Evolutionary conservation across 1,284 basidiomycete genomes (phyloP).

Genomic region (Porogramme epimiltina): DNA sequence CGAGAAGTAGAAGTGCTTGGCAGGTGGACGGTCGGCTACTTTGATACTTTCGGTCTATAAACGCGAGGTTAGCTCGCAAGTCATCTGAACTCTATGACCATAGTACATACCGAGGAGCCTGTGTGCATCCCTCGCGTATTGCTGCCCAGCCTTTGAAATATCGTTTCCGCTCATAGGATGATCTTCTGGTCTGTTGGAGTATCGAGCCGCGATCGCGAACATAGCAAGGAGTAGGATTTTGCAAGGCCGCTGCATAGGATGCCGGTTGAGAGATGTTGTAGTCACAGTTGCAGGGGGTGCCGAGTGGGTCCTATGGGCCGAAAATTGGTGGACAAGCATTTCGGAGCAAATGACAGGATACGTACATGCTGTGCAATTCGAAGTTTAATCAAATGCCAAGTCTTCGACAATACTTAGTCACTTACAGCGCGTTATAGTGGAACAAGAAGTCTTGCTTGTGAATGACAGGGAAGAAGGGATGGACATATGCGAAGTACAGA

Average conservation of each 20-base stretch:
- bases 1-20: conserved; percentile 76
- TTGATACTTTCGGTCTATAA: conserved; percentile 66
- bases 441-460: conserved; percentile 71
- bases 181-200: conserved; percentile 47
- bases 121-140: conserved; percentile 70
- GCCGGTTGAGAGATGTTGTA: conserved; percentile 31
- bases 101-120: conserved; percentile 58
- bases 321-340: not conserved
- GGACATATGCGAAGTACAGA: conserved; percentile 81
- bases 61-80: not conserved
- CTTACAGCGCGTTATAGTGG: conserved; percentile 62
- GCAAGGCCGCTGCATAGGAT: conserved; percentile 61
- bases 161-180: conserved; percentile 37
- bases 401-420: not conserved
- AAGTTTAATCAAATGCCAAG: not conserved
- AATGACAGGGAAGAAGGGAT: conserved; percentile 77
- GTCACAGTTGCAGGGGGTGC: conserved; percentile 1
- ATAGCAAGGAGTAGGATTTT: conserved; percentile 76
- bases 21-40: conserved; percentile 69
- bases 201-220: conserved; percentile 78
- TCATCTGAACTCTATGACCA: conserved; percentile 4
- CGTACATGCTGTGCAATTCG: not conserved
- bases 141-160: conserved; percentile 71
- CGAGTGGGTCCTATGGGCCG: not conserved
- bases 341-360: no score